phyloP scores from a whole-genome alignment of 2,329 filamentous ascomycete genomes.

The Metarhizium album region DNA sequence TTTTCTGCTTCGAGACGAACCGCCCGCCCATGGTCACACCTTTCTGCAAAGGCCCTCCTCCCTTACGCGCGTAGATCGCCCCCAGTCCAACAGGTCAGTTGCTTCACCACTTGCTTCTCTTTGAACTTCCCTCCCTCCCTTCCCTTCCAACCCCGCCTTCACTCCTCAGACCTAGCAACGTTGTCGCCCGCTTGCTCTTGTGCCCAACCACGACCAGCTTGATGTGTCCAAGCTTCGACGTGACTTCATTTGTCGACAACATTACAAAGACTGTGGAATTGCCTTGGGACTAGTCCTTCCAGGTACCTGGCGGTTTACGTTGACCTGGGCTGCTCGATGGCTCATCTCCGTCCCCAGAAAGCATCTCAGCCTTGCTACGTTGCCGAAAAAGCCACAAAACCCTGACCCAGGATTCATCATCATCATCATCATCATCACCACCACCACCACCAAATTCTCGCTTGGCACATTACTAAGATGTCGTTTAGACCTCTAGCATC shows the following conservation, averaged over 20 bases:
- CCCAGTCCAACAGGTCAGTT: not conserved
- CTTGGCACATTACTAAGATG: slow-evolving; percentile 33
- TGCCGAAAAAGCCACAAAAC: not conserved
- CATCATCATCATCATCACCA: too few relatives aligned
- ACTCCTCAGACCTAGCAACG: slow-evolving; percentile 4
- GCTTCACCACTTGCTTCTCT: slow-evolving; percentile 7
- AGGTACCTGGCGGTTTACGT: not conserved
- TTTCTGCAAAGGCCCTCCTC: not conserved
- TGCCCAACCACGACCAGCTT: not conserved
- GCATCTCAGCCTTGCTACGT: not conserved
- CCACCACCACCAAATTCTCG: slow-evolving; percentile 7
- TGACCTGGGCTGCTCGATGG: not conserved
- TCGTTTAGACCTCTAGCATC: slow-evolving; percentile 34
- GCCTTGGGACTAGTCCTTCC: not conserved
- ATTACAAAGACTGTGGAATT: not conserved
- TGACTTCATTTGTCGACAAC: not conserved
- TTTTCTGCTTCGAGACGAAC: not conserved
- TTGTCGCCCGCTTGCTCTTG: slow-evolving; percentile 4
- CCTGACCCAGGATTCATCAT: slow-evolving; percentile 1
- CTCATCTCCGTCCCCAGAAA: not conserved
- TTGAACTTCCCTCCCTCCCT: slow-evolving; percentile 4
- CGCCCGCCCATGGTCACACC: not conserved
- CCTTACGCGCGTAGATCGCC: not conserved
- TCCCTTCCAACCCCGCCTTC: slow-evolving; percentile 7
- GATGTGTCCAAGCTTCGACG: not conserved